Conservation (phyloP, 1,284 basidiomycete genomes). For the Microbotryum saponariae region DNA sequence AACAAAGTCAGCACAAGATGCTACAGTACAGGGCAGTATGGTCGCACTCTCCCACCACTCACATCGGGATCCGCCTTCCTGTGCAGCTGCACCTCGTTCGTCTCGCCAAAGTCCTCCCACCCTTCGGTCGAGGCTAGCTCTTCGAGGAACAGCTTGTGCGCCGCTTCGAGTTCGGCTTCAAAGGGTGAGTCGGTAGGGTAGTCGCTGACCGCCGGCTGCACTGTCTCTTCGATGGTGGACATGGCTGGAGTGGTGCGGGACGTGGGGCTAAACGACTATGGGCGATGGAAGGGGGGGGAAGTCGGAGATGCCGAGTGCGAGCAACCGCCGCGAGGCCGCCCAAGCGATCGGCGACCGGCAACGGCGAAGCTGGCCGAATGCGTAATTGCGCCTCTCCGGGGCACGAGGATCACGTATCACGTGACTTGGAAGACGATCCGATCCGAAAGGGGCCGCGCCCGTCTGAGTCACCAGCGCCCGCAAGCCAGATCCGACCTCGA, state of each 20-base stretch:
- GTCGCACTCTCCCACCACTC: not conserved
- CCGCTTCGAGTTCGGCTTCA: slow-evolving; percentile 3
- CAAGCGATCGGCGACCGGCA: too few relatives aligned
- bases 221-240: too few relatives aligned
- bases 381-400: too few relatives aligned
- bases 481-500: slow-evolving; percentile 48
- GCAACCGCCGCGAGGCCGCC: too few relatives aligned
- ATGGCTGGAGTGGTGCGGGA: too few relatives aligned
- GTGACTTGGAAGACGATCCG: too few relatives aligned
- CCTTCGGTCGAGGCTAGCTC: slow-evolving; percentile 13
- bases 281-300: too few relatives aligned
- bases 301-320: too few relatives aligned
- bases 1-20: not conserved
- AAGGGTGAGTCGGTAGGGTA: slow-evolving; percentile 13
- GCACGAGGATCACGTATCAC: too few relatives aligned
- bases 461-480: too few relatives aligned
- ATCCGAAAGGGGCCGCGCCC: too few relatives aligned
- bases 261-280: too few relatives aligned
- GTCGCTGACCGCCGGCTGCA: slow-evolving; percentile 11
- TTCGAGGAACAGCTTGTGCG: slow-evolving; percentile 4
- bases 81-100: slow-evolving; percentile 19
- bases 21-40: not conserved
- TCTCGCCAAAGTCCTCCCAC: slow-evolving; percentile 26
- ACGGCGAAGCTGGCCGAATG: not conserved
- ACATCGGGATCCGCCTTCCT: slow-evolving; percentile 18